Percentiles rank a stretch among this genome's conserved stretches.
phyloP scores from a whole-genome alignment of 495 filamentous ascomycete genomes.

The Hyaloscypha finlandica region DNA sequence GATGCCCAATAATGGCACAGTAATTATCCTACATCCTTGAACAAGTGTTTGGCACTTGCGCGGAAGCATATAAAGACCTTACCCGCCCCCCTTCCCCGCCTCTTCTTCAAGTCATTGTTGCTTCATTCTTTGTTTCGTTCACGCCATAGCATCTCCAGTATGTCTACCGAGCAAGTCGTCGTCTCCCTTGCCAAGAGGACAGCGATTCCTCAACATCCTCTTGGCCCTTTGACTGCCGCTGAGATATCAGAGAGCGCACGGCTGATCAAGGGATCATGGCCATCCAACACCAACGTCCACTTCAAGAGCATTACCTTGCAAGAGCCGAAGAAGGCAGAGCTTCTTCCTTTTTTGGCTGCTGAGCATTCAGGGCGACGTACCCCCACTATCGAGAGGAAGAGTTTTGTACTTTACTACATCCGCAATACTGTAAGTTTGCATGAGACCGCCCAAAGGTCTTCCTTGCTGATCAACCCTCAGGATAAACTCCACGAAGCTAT shows the following conservation, averaged over 20 bases:
- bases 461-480: conserved; percentile 33
- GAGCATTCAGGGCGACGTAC: conserved; percentile 44
- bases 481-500: conserved; percentile 69
- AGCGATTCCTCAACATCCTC: conserved; percentile 49
- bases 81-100: background rate
- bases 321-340: conserved; percentile 63
- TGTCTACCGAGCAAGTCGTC: conserved; percentile 24
- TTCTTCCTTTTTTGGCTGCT: conserved; percentile 46
- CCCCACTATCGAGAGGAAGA: conserved; percentile 51
- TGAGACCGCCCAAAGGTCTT: background rate
- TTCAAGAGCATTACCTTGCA: conserved; percentile 68
- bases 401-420: conserved; percentile 65
- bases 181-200: conserved; percentile 23
- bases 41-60: background rate
- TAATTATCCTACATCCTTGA: background rate
- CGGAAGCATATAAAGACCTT: conserved; percentile 5
- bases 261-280: conserved; percentile 52
- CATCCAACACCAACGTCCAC: conserved; percentile 47
- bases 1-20: background rate
- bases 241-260: conserved; percentile 53
- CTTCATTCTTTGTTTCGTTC: background rate
- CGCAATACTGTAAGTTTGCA: conserved; percentile 52
- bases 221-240: conserved; percentile 56
- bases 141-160: background rate
- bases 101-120: background rate